Conservation (phyloP, 345 rosid genomes). For the Rubroshorea leprosula region DNA sequence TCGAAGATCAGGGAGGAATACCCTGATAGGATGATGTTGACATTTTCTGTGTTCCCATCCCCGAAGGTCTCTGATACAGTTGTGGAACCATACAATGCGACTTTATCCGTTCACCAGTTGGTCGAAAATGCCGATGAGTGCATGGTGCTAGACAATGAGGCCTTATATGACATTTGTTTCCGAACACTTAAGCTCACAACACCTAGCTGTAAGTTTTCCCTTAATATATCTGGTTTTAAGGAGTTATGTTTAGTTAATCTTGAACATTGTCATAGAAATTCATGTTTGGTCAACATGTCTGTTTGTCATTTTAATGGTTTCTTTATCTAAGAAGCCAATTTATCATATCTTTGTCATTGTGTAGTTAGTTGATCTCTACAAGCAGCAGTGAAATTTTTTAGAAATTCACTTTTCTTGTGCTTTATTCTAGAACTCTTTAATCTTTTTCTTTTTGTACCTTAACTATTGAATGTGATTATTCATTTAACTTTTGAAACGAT, state of each 20-base stretch:
- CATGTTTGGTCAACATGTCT: too few relatives aligned
- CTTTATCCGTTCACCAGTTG: constrained; percentile 26
- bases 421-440: too few relatives aligned
- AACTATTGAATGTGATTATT: too few relatives aligned
- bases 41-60: constrained; percentile 16
- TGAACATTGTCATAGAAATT: too few relatives aligned
- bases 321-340: too few relatives aligned
- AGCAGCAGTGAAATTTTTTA: too few relatives aligned
- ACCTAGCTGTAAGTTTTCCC: constrained; percentile 32
- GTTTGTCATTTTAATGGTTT: too few relatives aligned
- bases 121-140: constrained; percentile 22
- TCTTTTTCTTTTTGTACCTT: too few relatives aligned
- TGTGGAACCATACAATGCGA: constrained; percentile 20
- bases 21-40: constrained; percentile 20
- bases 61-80: constrained; percentile 21
- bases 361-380: too few relatives aligned
- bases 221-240: neutral
- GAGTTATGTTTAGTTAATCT: neutral
- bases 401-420: too few relatives aligned
- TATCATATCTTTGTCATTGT: too few relatives aligned
- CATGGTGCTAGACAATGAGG: constrained; percentile 37
- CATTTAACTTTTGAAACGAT: too few relatives aligned
- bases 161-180: constrained; percentile 34
- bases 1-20: constrained; percentile 20
- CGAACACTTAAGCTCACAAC: constrained; percentile 34